Evolutionary conservation across 352 stramenopile genomes (phyloP), one percentile per base, ranked within the genome.

Genomic region (Globisporangium spiculum): DNA sequence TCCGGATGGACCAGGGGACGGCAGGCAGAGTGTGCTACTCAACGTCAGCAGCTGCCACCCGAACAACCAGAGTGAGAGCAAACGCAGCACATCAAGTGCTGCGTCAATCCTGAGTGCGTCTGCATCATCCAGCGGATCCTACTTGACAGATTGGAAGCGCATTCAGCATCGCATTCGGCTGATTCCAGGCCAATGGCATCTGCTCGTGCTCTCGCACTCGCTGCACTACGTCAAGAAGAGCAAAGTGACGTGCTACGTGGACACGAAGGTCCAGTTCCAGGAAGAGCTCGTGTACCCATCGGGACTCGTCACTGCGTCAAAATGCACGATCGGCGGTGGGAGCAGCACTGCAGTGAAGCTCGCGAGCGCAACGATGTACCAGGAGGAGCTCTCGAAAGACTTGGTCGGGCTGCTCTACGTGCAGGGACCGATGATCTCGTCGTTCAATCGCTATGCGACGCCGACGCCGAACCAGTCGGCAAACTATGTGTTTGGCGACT

Each of bases 171-270:
- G 73, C 34, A 73, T 88, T 46, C 56, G 74, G 9, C 6, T 80
- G 38, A 55, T 70, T 57, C 67, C 72, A 18, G 75, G 75, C 3
- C 54, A 80, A 58, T 96, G 88, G 88, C 88, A 96, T 65, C 57
- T 94, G 14, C 53, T 96, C 1, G 80, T 93, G 18, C 69, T 96
- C 26, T 79, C 81, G 1, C 88, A 96, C 63, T 92, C 83, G 32
- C 72, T 93, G 34, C 88, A 93, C 34, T 96, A 96, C 69, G 81
- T 96, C 22, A 92, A 91, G 63, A 93, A 93, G 71, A 96, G 88
- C 63, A 86, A 87, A 68, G 83, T 96, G 34, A 84, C 84, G 50
- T 93, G 86, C 63, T 83, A 82, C 60, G 71, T 96, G 12, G 84
- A 94, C 32, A 78, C 65, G 7, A 78, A 78, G 26, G 66, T 75